These are phyloP conservation scores for Clausena lansium DNA, from an alignment of 345 rosid genomes.

Conservation along the genomic window DNA sequence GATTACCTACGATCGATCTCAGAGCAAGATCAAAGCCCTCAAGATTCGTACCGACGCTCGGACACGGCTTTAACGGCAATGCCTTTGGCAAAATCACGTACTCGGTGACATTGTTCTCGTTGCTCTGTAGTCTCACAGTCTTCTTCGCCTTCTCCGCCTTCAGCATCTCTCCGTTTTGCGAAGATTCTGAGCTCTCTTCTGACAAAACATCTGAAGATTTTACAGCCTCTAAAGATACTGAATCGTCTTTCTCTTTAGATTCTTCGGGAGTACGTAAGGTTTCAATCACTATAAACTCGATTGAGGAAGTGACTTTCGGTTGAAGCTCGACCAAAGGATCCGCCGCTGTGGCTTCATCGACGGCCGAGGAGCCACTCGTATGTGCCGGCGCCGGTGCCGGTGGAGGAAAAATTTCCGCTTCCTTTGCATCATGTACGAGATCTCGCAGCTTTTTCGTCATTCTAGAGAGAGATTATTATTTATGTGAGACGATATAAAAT, in stretches of 20 bases:
- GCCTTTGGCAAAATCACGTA: conserved; percentile 4
- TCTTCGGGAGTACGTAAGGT: neutral
- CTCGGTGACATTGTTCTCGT: conserved; percentile 4
- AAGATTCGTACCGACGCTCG: conserved; percentile 36
- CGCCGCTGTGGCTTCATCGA: neutral
- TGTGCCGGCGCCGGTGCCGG: neutral
- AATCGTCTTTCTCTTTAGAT: conserved; percentile 1
- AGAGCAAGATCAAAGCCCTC: conserved; percentile 18
- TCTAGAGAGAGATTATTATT: conserved; percentile 9
- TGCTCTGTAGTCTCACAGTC: conserved; percentile 15
- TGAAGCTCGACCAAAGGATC: neutral
- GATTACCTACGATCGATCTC: conserved; percentile 14
- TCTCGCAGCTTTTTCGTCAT: conserved; percentile 17
- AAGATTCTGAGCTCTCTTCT: conserved; percentile 1
- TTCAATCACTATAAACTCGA: conserved; percentile 5
- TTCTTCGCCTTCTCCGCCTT: conserved; percentile 16
- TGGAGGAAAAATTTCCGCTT: conserved; percentile 10
- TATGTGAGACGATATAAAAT: neutral
- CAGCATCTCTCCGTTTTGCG: conserved; percentile 10
- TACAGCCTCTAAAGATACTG: neutral
- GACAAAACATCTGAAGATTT: neutral
- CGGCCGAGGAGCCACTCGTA: neutral
- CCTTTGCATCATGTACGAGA: conserved; percentile 2
- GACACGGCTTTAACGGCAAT: conserved; percentile 25
- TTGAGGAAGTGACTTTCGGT: neutral